A percentile compares a stretch with the other conserved stretches of the same genome.
These are phyloP conservation scores for Cryptococcus deneoformans DNA, from an alignment of 1,284 basidiomycete genomes.

Conservation along the genomic window DNA sequence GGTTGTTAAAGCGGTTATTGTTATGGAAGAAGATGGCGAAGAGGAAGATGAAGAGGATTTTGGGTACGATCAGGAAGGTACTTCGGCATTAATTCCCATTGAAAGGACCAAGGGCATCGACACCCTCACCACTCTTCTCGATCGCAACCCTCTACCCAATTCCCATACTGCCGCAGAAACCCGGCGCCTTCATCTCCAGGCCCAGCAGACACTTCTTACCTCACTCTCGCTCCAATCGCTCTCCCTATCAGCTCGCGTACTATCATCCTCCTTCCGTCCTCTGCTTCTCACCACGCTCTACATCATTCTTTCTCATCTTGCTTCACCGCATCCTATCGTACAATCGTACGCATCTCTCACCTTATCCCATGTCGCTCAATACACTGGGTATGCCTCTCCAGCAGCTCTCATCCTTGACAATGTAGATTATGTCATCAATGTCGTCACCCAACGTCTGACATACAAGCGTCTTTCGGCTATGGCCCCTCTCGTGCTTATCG, in stretches of 20 bases:
- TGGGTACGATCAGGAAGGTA: slow-evolving; percentile 10
- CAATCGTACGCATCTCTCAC: slow-evolving; percentile 65
- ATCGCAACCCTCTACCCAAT: slow-evolving; percentile 29
- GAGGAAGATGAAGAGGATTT: slow-evolving; percentile 55
- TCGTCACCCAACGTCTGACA: slow-evolving; percentile 73
- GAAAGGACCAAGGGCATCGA: slow-evolving; percentile 61
- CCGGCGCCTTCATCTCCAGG: slow-evolving; percentile 39
- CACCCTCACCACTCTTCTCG: slow-evolving; percentile 45
- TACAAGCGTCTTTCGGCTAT: slow-evolving; percentile 65
- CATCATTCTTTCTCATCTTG: slow-evolving; percentile 74
- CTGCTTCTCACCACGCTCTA: slow-evolving; percentile 78
- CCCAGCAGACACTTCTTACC: slow-evolving; percentile 55
- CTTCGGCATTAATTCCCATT: slow-evolving; percentile 46
- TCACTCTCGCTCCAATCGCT: slow-evolving; percentile 68
- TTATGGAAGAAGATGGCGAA: slow-evolving; percentile 69
- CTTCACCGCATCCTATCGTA: slow-evolving; percentile 65
- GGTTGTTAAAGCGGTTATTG: slow-evolving; percentile 62
- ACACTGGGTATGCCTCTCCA: slow-evolving; percentile 75
- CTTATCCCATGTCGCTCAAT: slow-evolving; percentile 63
- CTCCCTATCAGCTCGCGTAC: slow-evolving; percentile 60
- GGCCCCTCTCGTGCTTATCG: slow-evolving; percentile 62
- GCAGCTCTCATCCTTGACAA: slow-evolving; percentile 83
- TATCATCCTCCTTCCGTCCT: slow-evolving; percentile 54
- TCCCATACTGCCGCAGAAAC: slow-evolving; percentile 28
- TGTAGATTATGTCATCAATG: slow-evolving; percentile 90